A percentile compares a stretch with the other conserved stretches of the same genome.
Conservation (phyloP, 306 rosid species). For the Malus sieversii region DNA sequence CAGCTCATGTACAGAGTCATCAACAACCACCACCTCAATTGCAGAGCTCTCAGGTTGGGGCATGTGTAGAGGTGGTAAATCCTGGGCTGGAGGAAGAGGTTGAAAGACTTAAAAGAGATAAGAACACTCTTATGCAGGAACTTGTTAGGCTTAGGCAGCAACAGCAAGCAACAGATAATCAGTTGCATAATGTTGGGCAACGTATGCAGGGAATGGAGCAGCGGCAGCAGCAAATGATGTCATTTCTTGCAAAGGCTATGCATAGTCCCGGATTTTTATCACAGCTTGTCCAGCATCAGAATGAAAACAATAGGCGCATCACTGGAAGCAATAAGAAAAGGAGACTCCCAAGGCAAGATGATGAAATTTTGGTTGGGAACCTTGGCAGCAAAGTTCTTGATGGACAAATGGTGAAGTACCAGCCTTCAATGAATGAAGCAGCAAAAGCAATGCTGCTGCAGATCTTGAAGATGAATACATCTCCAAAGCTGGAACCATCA, state of each 20-base stretch:
- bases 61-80: conserved; percentile 37
- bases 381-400: conserved; percentile 23
- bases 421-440: conserved; percentile 53
- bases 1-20: conserved; percentile 22
- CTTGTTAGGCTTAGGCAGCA: conserved; percentile 59
- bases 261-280: conserved; percentile 44
- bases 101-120: conserved; percentile 53
- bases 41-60: conserved; percentile 34
- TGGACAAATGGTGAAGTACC: conserved; percentile 49
- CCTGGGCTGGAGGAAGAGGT: conserved; percentile 52
- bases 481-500: conserved; percentile 37
- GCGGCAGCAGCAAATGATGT: conserved; percentile 62
- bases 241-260: conserved; percentile 60
- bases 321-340: conserved; percentile 40
- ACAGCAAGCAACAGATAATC: conserved; percentile 51
- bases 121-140: conserved; percentile 65
- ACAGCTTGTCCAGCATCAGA: conserved; percentile 53
- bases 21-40: conserved; percentile 33
- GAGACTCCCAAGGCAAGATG: conserved; percentile 45
- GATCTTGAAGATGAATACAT: conserved; percentile 41
- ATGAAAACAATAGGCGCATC: conserved; percentile 39
- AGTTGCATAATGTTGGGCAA: conserved; percentile 48
- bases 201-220: conserved; percentile 62
- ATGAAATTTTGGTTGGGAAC: conserved; percentile 24
- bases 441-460: conserved; percentile 47